phyloP scores from a whole-genome alignment of 495 filamentous ascomycete species.

The Apodospora peruviana region DNA sequence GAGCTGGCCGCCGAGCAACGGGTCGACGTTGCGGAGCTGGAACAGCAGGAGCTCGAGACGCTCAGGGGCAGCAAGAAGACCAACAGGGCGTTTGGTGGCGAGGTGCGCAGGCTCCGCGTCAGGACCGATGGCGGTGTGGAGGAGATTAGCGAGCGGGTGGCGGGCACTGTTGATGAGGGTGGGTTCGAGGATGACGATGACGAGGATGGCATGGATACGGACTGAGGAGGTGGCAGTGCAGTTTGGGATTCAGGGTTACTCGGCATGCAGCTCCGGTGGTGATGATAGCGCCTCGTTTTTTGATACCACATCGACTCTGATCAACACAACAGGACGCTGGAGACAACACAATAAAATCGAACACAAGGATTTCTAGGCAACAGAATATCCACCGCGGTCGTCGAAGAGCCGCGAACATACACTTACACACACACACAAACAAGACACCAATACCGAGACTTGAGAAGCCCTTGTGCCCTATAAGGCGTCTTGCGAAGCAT shows the following conservation, averaged over 20 bases:
- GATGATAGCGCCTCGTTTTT: not conserved
- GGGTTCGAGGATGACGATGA: conserved; percentile 41
- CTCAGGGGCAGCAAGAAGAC: conserved; percentile 32
- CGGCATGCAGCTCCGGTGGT: too few species aligned
- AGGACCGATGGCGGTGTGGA: conserved; percentile 63
- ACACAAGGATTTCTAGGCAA: too few species aligned
- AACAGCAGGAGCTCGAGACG: conserved; percentile 28
- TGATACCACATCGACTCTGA: too few species aligned
- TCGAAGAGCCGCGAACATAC: too few species aligned
- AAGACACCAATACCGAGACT: too few species aligned
- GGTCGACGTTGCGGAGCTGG: conserved; percentile 51
- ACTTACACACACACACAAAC: too few species aligned
- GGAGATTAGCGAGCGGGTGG: conserved; percentile 35
- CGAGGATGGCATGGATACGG: conserved; percentile 59
- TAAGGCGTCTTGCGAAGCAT: too few species aligned
- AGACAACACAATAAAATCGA: too few species aligned
- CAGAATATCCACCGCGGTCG: too few species aligned
- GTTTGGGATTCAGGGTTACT: too few species aligned
- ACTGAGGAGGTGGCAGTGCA: conserved; percentile 48
- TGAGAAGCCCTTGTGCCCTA: too few species aligned
- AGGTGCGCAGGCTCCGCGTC: conserved; percentile 57
- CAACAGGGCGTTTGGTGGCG: conserved; percentile 49
- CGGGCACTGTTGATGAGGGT: conserved; percentile 13
- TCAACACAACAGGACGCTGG: too few species aligned
- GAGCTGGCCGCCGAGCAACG: conserved; percentile 47